Conservation (phyloP, 192 early-diverging fungal genomes). For the Coemansia sp. region DNA sequence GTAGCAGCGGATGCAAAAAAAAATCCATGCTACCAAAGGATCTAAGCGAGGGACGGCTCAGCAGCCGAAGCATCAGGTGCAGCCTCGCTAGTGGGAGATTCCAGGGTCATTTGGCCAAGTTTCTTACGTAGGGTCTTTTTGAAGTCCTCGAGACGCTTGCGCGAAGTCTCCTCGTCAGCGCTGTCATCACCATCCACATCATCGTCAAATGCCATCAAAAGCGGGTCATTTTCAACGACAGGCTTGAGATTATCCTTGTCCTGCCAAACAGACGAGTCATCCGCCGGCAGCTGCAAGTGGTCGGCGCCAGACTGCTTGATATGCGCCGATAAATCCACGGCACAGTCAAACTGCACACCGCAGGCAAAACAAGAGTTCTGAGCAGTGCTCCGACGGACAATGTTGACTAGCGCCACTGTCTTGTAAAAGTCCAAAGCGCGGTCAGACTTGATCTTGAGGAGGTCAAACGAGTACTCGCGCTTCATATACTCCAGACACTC, state of each 20-base stretch:
- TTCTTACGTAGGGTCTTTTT: conserved; percentile 43
- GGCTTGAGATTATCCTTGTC: conserved; percentile 79
- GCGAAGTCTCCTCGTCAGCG: conserved; percentile 38
- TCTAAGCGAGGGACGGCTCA: neutral
- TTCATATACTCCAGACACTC: conserved; percentile 76
- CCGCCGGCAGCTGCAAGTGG: conserved; percentile 57
- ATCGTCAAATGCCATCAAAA: conserved; percentile 74
- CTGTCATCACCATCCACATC: conserved; percentile 59
- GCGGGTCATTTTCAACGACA: conserved; percentile 83
- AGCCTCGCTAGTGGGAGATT: conserved; percentile 7
- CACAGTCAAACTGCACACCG: conserved; percentile 50
- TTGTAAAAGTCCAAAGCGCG: conserved; percentile 80
- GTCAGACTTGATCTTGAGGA: conserved; percentile 60
- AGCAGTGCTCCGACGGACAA: conserved; percentile 73
- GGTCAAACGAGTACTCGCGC: conserved; percentile 75
- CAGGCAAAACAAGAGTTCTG: conserved; percentile 76
- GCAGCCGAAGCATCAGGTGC: neutral
- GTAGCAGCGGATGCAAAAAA: neutral
- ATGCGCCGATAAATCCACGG: conserved; percentile 64
- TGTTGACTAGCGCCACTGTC: conserved; percentile 86
- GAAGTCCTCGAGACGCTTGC: conserved; percentile 36
- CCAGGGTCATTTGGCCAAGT: conserved; percentile 27
- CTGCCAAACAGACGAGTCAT: conserved; percentile 68
- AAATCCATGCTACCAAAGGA: neutral
- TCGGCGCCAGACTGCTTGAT: conserved; percentile 62